Evolutionary conservation across 176 grass and related monocot species (phyloP), one percentile per base, ranked within the genome.

Genomic region (Avena eriantha): DNA sequence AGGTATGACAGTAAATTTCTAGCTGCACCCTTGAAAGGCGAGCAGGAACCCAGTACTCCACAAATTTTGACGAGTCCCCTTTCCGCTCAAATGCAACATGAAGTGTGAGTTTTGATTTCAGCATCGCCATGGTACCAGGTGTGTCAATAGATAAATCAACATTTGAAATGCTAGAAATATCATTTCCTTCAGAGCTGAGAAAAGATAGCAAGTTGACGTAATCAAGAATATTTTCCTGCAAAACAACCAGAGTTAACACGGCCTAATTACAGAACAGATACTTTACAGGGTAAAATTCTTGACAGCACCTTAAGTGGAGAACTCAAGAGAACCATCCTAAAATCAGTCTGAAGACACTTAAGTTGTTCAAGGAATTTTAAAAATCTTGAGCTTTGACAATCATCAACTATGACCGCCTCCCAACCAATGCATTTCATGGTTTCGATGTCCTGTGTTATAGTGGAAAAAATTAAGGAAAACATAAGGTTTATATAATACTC

Each of bases 41-140:
- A 86, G 70, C 86, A 86, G 96, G 96, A 80, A 98, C 90, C 93
- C 96, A 98, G 49, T 98, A 94, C 80, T 98, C 96, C 51, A 80
- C 53, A 86, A 98, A 81, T 77, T 94, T 98, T 79, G 86, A 92
- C 65, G 93, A 88, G 26, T 96, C 93, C 36, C 78, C 41, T 89
- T 92, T 95, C 50, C 82, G 84, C 60, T 94, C 93, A 89, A 88
- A 91, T 56, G 90, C 92, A 83, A 95, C 51, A 56, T 90, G 78
- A 59, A 9, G 72, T 50, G 24, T 66, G 15, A 98, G 86, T 85
- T 87, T 98, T 69, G 83, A 81, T 90, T 95, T 98, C 45, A 93
- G 79, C 76, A 82, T 41, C 2, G 82, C 80, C 85, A 98, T 83
- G 24, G 70, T 88, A 69, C 63, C 80, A 84, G 22, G 71, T 83